A percentile compares a stretch with the other conserved stretches of the same genome.
Evolutionary conservation across 257 asterid species (phyloP).

Genomic region (Penstemon newberryi): DNA sequence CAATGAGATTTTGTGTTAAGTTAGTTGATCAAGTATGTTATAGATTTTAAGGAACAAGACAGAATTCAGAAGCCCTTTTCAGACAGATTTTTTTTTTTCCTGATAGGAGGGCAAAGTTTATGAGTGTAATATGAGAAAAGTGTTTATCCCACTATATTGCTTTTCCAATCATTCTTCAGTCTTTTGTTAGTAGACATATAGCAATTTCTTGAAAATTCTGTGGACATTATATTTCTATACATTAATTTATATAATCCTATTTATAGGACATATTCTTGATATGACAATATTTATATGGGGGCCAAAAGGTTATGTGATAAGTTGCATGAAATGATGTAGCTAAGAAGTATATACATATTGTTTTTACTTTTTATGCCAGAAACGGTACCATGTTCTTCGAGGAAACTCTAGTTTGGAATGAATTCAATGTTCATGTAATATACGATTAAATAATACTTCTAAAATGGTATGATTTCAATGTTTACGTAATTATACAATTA

Average conservation of each 20-base stretch:
- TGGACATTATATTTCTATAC: too few species aligned
- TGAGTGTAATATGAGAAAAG: conserved; percentile 24
- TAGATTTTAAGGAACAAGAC: conserved; percentile 1
- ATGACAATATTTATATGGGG: background rate
- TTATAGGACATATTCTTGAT: too few species aligned
- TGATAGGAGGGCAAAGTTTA: conserved; percentile 23
- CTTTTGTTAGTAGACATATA: background rate
- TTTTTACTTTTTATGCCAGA: too few species aligned
- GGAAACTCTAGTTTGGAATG: too few species aligned
- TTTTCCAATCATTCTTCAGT: background rate
- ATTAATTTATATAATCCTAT: too few species aligned
- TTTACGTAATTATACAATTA: too few species aligned
- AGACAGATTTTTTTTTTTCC: conserved; percentile 10
- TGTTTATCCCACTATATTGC: background rate
- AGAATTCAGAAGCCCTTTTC: background rate
- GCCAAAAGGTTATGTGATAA: background rate
- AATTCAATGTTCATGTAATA: too few species aligned
- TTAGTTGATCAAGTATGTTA: conserved; percentile 24
- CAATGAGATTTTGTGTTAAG: conserved; percentile 12
- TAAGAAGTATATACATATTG: too few species aligned
- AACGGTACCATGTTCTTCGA: too few species aligned
- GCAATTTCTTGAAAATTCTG: too few species aligned
- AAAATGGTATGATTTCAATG: too few species aligned
- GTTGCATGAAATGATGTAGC: background rate
- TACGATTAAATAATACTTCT: too few species aligned